A percentile compares a stretch with the other conserved stretches of the same genome.
Conservation (phyloP, 1,139 yeast genomes). For the Sugiyamaella paludigena region DNA sequence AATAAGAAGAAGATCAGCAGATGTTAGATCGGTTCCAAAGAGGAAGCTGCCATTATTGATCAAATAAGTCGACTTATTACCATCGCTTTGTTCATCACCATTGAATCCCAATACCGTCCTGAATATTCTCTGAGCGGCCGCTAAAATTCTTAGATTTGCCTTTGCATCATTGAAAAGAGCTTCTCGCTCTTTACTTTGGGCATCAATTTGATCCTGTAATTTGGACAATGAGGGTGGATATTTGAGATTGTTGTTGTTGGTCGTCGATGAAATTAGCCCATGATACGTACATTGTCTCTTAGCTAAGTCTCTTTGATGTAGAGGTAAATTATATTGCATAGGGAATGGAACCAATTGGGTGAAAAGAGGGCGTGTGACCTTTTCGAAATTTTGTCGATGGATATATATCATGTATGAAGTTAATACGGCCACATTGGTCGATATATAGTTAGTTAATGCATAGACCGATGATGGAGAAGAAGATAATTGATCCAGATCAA, state of each 20-base stretch:
- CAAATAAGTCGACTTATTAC: too few relatives aligned
- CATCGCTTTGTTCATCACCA: neutral
- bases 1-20: slow-evolving; percentile 30
- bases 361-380: slow-evolving; percentile 60
- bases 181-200: slow-evolving; percentile 45
- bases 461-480: slow-evolving; percentile 27
- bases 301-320: slow-evolving; percentile 52
- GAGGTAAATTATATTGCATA: slow-evolving; percentile 77
- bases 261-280: neutral
- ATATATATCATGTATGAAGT: slow-evolving; percentile 63
- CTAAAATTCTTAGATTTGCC: slow-evolving; percentile 52
- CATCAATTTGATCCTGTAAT: slow-evolving; percentile 42
- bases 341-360: slow-evolving; percentile 69
- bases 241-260: neutral
- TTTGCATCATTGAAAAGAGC: slow-evolving; percentile 49
- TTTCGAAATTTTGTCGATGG: slow-evolving; percentile 61
- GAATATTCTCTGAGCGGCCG: slow-evolving; percentile 42
- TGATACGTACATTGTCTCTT: slow-evolving; percentile 40
- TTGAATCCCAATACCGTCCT: slow-evolving; percentile 18
- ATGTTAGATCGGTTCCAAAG: slow-evolving; percentile 19
- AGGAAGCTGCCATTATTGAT: slow-evolving; percentile 7
- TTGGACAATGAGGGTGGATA: slow-evolving; percentile 14
- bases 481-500: slow-evolving; percentile 26
- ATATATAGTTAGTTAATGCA: slow-evolving; percentile 42
- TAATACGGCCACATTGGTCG: slow-evolving; percentile 46